Base-by-base conservation (phyloP, 2,329 filamentous ascomycete species). In the Fusarium tricinctum region DNA sequence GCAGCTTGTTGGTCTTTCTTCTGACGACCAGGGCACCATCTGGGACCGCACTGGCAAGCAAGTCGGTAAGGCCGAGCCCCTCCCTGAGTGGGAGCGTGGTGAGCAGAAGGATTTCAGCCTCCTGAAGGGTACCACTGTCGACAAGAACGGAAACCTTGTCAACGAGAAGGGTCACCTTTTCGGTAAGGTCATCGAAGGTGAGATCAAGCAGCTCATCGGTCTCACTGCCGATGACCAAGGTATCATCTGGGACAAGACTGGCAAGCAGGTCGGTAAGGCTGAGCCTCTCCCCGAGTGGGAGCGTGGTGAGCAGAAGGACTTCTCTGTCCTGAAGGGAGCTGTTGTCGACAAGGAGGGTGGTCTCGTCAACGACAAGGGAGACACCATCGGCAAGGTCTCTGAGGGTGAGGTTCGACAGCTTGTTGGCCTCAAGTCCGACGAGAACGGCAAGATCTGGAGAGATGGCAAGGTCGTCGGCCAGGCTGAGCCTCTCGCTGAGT, bases 21-120 rank as follows among this genome's bases (percentile, higher is more conserved):
- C 91, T 20, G 89, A 92, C 57, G 81, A 89, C 20, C 89, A 92
- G 47, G 90, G 90, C 8, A 88, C 91, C 43, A 85, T 92, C 35
- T 78, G 89, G 8, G 89, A 91, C 73, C 86, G 82, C 14, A 70
- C 56, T 8, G 90, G 90, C 22, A 92, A 92, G 74, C 82, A 83
- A 14, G 82, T 91, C 32, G 90, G 90, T 35, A 87, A 85, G 64
- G 89, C 88, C 4, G 89, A 93, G 74, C 88, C 89, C 60, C 91
- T 88, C 81, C 69, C 75, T 3, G 81, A 83, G 53, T 78, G 85
- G 28, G 84, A 88, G 75, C 84, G 85, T 63, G 82, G 85, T 0
- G 61, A 72, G 51, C 65, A 73, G 17, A 64, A 73, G 28, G 67
- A 70, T n/a, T 70, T 45, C 33, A 61, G 63, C 28, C 53, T 70